Percentiles rank a stretch among this genome's conserved stretches.
phyloP scores from a whole-genome alignment of 1,139 yeast species.

The Debaryomyces sp. region DNA sequence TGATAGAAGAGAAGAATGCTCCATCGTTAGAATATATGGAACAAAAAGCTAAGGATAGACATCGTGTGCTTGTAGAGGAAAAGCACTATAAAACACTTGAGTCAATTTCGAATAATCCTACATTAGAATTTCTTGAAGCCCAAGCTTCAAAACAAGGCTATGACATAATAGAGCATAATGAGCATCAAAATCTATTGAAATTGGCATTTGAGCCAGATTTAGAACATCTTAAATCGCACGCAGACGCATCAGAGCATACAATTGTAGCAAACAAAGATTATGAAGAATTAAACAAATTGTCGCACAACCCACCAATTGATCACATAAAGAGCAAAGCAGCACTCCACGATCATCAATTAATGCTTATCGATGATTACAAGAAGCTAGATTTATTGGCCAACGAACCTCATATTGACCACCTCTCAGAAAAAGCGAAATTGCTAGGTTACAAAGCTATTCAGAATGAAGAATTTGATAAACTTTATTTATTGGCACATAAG shows the following conservation, averaged over 20 bases:
- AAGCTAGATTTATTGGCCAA: constrained; percentile 15
- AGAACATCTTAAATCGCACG: constrained; percentile 17
- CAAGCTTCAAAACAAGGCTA: constrained; percentile 10
- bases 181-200: constrained; percentile 16
- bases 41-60: constrained; percentile 16
- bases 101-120: constrained; percentile 11
- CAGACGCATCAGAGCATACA: constrained; percentile 17
- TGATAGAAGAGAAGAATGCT: constrained; percentile 4
- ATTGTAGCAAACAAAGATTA: constrained; percentile 17
- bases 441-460: constrained; percentile 7
- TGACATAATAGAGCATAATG: constrained; percentile 14
- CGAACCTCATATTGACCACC: constrained; percentile 23
- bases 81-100: constrained; percentile 16
- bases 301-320: constrained; percentile 19
- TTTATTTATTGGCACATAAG: constrained; percentile 14
- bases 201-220: constrained; percentile 19
- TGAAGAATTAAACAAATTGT: constrained; percentile 18
- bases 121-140: constrained; percentile 13
- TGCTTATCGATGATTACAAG: constrained; percentile 13
- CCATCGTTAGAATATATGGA: constrained; percentile 16
- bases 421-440: constrained; percentile 15
- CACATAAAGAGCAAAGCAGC: constrained; percentile 19
- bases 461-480: constrained; percentile 6
- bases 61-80: constrained; percentile 19
- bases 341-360: constrained; percentile 9